These are phyloP conservation scores for Diplodia intermedia DNA, from an alignment of 2,329 filamentous ascomycete genomes.

Conservation along the genomic window DNA sequence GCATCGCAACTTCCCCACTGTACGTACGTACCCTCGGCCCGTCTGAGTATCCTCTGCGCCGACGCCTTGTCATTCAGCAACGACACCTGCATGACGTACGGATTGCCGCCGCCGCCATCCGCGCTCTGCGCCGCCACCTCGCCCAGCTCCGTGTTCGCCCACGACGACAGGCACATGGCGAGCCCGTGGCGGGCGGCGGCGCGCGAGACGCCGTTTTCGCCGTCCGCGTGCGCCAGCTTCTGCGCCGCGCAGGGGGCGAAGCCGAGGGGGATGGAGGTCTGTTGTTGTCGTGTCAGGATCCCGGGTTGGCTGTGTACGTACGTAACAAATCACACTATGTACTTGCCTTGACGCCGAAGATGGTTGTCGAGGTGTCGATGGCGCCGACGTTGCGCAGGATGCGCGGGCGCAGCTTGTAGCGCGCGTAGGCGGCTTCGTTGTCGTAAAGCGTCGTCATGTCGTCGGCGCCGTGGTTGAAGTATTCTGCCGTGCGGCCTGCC, in stretches of 20 bases:
- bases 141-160: constrained; percentile 66
- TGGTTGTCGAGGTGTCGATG: neutral
- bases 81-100: constrained; percentile 63
- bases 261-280: constrained; percentile 46
- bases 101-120: constrained; percentile 48
- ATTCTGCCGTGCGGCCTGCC: neutral
- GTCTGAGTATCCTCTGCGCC: constrained; percentile 51
- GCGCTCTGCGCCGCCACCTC: constrained; percentile 57
- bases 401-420: neutral
- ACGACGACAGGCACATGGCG: constrained; percentile 70
- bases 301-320: too few relatives aligned
- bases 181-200: constrained; percentile 66
- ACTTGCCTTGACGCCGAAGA: too few relatives aligned
- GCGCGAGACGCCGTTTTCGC: constrained; percentile 65
- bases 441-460: neutral
- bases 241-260: constrained; percentile 68
- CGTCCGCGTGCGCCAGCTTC: constrained; percentile 67
- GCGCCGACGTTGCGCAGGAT: neutral
- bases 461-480: neutral
- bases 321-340: too few relatives aligned
- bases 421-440: neutral
- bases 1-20: too few relatives aligned
- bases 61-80: constrained; percentile 57
- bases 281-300: too few relatives aligned
- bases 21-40: constrained; percentile 51